Base-by-base conservation (phyloP, 2,329 filamentous ascomycete species). In the Fusarium beomiforme region DNA sequence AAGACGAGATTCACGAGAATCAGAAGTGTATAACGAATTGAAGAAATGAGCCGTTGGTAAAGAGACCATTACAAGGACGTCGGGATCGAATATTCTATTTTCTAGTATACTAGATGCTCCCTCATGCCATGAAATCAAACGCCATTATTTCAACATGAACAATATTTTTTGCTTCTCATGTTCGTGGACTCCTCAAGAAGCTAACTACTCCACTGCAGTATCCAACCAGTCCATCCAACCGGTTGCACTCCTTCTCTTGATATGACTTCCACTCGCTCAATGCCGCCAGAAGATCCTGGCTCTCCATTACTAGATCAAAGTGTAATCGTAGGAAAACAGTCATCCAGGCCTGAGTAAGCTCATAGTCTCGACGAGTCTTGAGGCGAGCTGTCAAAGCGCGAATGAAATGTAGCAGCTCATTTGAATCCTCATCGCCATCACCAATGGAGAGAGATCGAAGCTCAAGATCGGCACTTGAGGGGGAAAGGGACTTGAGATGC, bases 331-430 rank as follows among this genome's bases (percentile, higher is more conserved):
- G 79, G 77, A 98, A 97, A 2, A 98, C 95, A 4, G 92, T 91
- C 94, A 99, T 98, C 95, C 96, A 99, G 1, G 94, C 94, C 81
- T 98, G 95, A 19, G 94, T 92, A 41, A 99, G 86, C 82, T 99
- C 96, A 80, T 97, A 99, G 80, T 98, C 96, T 50, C 88, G 89
- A 70, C 91, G 90, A 54, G 89, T 85, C 44, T 84, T 82, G 56
- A 98, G 83, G 16, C 92, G 87, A 58, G 84, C 86, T 1, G 93
- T 97, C 60, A 99, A 82, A 3, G 94, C 94, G n/a, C 84, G 81
- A 55, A 98, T 90, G 78, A 99, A 99, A 57, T 90, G 86, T 2
- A 91, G 84, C 21, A 97, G 83, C 80, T 98, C 96, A 63, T 92
- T 89, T 68, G 89, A 81, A 66, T 86, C 77, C 73, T 85, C 78